Conservation (phyloP, 306 rosid genomes). For the Inga oerstediana region DNA sequence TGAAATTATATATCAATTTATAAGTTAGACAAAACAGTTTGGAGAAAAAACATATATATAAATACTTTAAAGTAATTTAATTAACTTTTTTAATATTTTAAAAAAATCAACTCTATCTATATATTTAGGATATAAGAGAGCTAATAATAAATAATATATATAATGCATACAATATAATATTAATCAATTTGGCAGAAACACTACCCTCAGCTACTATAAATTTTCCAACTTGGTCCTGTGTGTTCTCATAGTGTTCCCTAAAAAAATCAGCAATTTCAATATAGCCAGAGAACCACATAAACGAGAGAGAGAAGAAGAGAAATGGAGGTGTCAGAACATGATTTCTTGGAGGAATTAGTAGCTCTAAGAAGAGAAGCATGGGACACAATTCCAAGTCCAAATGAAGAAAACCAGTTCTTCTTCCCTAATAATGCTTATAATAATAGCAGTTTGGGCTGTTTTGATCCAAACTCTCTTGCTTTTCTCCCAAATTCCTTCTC, state of each 20-base stretch:
- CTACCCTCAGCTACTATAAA: slow-evolving; percentile 52
- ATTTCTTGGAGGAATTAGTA: slow-evolving; percentile 70
- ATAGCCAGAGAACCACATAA: slow-evolving; percentile 3
- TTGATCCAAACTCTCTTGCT: slow-evolving; percentile 57
- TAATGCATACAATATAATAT: slow-evolving; percentile 5
- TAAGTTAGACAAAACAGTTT: no score
- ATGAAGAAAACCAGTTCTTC: slow-evolving; percentile 57
- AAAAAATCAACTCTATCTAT: no score
- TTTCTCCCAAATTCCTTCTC: slow-evolving; percentile 49
- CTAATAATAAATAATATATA: slow-evolving; percentile 18
- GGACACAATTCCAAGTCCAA: slow-evolving; percentile 51
- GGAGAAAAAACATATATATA: no score
- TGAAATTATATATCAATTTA: no score
- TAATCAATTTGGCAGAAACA: slow-evolving; percentile 30
- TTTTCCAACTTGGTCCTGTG: slow-evolving; percentile 44
- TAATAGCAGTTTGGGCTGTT: slow-evolving; percentile 41
- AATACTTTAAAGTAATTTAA: no score
- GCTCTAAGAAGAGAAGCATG: slow-evolving; percentile 70
- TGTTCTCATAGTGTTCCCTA: slow-evolving; percentile 48
- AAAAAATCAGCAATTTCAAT: slow-evolving; percentile 46
- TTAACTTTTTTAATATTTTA: no score
- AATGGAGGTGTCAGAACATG: slow-evolving; percentile 65
- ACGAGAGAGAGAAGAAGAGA: slow-evolving; percentile 11
- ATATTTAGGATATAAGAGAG: no score
- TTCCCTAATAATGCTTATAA: slow-evolving; percentile 53